phyloP scores from a whole-genome alignment of 1,139 yeast genomes.

The Pichia sp. region DNA sequence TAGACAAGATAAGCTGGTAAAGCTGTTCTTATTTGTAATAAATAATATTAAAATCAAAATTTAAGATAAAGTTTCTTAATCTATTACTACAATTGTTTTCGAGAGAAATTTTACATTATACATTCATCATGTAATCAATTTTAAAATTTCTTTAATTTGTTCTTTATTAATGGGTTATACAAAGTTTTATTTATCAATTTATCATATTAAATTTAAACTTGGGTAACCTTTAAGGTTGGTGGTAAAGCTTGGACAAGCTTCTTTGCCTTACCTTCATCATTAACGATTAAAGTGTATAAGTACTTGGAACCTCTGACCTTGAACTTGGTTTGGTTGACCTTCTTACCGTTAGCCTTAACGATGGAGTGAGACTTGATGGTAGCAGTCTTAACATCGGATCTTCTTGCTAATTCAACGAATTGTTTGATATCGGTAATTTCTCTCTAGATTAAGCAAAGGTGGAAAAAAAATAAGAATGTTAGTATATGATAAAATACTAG shows the following conservation, averaged over 20 bases:
- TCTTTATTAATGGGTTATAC: not conserved
- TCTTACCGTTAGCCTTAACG: conserved; percentile 77
- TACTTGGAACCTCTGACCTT: conserved; percentile 95
- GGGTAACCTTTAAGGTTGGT: conserved; percentile 61
- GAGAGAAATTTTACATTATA: too few relatives aligned
- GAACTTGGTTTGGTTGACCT: conserved; percentile 93
- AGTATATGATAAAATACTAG: too few relatives aligned
- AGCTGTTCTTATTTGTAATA: too few relatives aligned
- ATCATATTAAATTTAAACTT: conserved; percentile 17
- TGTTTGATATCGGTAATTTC: conserved; percentile 96
- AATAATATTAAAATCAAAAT: too few relatives aligned
- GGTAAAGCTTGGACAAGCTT: conserved; percentile 98
- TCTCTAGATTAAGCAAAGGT: conserved; percentile 14
- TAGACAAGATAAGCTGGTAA: too few relatives aligned
- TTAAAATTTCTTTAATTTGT: too few relatives aligned
- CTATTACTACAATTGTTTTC: too few relatives aligned
- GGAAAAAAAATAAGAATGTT: not conserved
- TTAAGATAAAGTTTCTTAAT: too few relatives aligned
- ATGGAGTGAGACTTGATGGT: conserved; percentile 88
- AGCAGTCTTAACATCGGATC: conserved; percentile 92
- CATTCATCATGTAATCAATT: too few relatives aligned
- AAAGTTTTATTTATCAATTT: not conserved
- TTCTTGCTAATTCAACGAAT: conserved; percentile 96
- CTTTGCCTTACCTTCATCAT: conserved; percentile 97
- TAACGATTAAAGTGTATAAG: conserved; percentile 93